Base-by-base conservation (phyloP, 108 stramenopile genomes). In the Epithemia pelagica region DNA sequence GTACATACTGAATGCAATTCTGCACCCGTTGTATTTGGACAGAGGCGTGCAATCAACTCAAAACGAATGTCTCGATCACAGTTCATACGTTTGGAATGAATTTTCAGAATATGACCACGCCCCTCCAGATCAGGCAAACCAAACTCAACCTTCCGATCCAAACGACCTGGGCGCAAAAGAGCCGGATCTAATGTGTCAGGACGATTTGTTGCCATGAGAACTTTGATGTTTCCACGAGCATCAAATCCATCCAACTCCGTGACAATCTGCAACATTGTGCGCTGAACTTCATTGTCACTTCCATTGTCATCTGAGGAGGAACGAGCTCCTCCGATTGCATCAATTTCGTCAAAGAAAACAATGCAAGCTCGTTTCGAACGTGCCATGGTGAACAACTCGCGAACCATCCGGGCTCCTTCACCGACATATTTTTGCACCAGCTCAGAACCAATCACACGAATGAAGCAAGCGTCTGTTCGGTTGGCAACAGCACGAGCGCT, bases 381-480 rank as follows among this genome's bases (percentile, higher is more conserved):
- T 21, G 98, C 98, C 95, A 99, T 66, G 64, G 96, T 95, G 80
- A 99, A 99, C 32, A 99, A 80, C 82, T 99, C 98, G 30, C 98
- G 94, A 62, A 99, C 98, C 96, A 99, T 97, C n/a, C 98, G 88
- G 24, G 98, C 98, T 52, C 98, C 98, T 73, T 99, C 97, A 28
- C 97, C 98, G 26, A 97, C 96, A 73, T 97, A 97, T 69, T 94
- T 96, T 75, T 97, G 96, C 5, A 97, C 96, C 8, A 97, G 88
- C 74, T 97, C 96, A 52, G 82, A 88, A 24, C 96, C 96, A 78
- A 99, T 97, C 30, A 97, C 96, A 54, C 98, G 96, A 79, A 97
- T 99, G 77, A 99, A 99, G 67, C 93, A 95, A 3, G 98, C 98
- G 77, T 98, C 98, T 29, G 98, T 96, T 61, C 98, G 71, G 77